phyloP scores from a whole-genome alignment of 148 eudicot species.

The Drosera capensis region DNA sequence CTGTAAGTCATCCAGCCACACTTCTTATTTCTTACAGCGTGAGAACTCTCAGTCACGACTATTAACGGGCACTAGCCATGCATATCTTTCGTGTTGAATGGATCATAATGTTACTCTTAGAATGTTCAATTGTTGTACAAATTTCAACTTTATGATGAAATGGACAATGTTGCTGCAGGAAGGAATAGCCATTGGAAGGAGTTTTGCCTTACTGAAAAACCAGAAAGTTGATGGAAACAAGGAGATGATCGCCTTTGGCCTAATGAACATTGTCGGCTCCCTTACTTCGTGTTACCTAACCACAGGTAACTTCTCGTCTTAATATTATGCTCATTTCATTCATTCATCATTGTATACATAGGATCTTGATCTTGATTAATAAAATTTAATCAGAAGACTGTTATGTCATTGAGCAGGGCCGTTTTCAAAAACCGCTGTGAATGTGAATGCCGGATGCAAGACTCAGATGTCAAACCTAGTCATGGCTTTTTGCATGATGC shows the following conservation, averaged over 20 bases:
- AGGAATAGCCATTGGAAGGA: slow-evolving; percentile 90
- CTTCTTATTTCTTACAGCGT: background rate
- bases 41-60: background rate
- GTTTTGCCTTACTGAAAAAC: slow-evolving; percentile 62
- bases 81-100: background rate
- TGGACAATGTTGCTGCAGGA: slow-evolving; percentile 26
- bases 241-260: slow-evolving; percentile 88
- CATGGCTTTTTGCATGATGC: slow-evolving; percentile 51
- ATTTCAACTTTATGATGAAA: background rate
- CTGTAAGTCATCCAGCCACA: slow-evolving; percentile 30
- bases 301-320: slow-evolving; percentile 32
- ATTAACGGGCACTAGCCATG: background rate
- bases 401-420: slow-evolving; percentile 38
- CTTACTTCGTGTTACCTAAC: slow-evolving; percentile 85
- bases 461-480: slow-evolving; percentile 69
- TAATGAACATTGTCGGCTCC: slow-evolving; percentile 90
- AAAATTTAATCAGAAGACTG: background rate
- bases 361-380: background rate
- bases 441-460: slow-evolving; percentile 68
- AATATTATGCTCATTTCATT: background rate
- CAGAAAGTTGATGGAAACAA: slow-evolving; percentile 85
- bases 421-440: slow-evolving; percentile 88
- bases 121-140: background rate
- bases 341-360: too few species aligned
- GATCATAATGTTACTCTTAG: background rate